These are phyloP conservation scores for Arabidopsis suecica DNA, from an alignment of 345 rosid species.

Conservation along the genomic window DNA sequence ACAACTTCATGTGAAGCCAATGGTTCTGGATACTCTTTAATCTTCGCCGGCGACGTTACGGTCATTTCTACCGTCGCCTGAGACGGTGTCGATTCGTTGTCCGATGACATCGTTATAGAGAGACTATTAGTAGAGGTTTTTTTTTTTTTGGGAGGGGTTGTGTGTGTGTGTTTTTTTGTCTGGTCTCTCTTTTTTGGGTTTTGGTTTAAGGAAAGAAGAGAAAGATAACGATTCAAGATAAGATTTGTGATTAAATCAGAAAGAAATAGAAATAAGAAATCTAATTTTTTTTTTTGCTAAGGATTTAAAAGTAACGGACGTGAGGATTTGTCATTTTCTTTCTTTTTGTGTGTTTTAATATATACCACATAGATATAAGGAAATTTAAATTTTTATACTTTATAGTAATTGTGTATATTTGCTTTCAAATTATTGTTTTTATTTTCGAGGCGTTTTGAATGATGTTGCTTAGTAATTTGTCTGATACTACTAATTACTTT, in stretches of 20 bases:
- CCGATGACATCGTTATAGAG: constrained; percentile 50
- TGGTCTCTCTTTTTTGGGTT: constrained; percentile 41
- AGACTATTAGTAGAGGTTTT: not conserved
- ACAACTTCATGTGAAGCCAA: constrained; percentile 65
- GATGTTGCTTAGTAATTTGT: constrained; percentile 45
- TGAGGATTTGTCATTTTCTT: constrained; percentile 68
- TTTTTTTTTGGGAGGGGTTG: not conserved
- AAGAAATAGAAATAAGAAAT: constrained; percentile 41
- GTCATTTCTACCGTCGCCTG: constrained; percentile 48
- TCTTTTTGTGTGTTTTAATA: constrained; percentile 28
- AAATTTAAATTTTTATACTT: not conserved
- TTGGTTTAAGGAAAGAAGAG: constrained; percentile 44
- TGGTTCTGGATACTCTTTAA: constrained; percentile 67
- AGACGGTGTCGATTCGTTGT: constrained; percentile 43
- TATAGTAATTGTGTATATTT: constrained; percentile 15
- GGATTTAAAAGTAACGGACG: constrained; percentile 69
- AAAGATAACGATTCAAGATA: constrained; percentile 45
- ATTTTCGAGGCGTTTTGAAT: constrained; percentile 47
- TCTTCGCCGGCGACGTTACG: constrained; percentile 34
- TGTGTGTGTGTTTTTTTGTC: not conserved
- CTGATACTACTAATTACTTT: constrained; percentile 37
- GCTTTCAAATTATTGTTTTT: constrained; percentile 22
- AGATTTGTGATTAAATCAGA: constrained; percentile 49
- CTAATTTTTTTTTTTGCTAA: constrained; percentile 32
- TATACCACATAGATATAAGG: constrained; percentile 34